Conservation (phyloP, 805 yeast species). For the Suhomyces faveliae region DNA sequence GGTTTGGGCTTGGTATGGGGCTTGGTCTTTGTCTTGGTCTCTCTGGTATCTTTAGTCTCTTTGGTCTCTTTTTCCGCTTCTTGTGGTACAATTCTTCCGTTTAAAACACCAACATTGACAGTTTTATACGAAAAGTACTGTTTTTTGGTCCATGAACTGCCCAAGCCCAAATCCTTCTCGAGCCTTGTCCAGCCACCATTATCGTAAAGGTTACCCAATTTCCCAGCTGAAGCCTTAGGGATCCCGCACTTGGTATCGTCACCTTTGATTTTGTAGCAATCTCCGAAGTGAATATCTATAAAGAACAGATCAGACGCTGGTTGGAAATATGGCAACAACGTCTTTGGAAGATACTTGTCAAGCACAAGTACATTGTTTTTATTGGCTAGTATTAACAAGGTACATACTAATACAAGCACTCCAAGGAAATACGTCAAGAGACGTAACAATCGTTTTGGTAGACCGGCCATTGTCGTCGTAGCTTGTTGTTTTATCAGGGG, state of each 20-base stretch:
- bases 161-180: conserved; percentile 48
- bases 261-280: conserved; percentile 28
- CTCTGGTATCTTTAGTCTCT: background rate
- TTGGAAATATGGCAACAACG: conserved; percentile 30
- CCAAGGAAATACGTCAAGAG: conserved; percentile 21
- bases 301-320: conserved; percentile 39
- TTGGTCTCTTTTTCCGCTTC: background rate
- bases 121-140: conserved; percentile 39
- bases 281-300: conserved; percentile 41
- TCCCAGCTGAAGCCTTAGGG: conserved; percentile 23
- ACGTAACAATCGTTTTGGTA: conserved; percentile 34
- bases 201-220: conserved; percentile 21
- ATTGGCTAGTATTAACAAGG: conserved; percentile 39
- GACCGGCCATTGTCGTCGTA: conserved; percentile 15
- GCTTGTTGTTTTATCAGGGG: background rate
- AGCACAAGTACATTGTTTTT: conserved; percentile 34
- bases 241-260: conserved; percentile 25
- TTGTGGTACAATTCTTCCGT: conserved; percentile 7
- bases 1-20: conserved; percentile 4
- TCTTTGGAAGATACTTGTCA: conserved; percentile 24
- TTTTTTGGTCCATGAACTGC: conserved; percentile 41
- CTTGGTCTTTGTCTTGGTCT: background rate
- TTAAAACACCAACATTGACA: conserved; percentile 21
- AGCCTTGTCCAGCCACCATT: conserved; percentile 40
- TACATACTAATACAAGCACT: conserved; percentile 16